Base-by-base conservation (phyloP, 2,329 filamentous ascomycete species). In the Aspergillus sp. region DNA sequence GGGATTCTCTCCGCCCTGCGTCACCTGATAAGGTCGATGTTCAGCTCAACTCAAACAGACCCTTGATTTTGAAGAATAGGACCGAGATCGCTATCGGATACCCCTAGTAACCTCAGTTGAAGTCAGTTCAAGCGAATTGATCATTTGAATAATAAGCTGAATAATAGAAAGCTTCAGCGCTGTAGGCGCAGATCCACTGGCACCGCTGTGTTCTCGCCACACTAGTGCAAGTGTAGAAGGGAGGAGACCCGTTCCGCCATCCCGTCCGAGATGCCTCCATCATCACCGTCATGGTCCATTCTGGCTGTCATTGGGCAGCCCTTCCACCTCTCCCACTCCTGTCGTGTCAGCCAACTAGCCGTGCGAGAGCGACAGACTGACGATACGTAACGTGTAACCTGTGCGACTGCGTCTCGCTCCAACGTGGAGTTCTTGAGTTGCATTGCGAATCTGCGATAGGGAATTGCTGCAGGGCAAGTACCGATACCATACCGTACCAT, bases 1-100 rank as follows among this genome's bases (percentile, higher is more conserved):
- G 66, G 66, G 64, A 67, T 33, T 15, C 64, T 64, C 64, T 62
- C 60, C 55, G 56, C 17, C 44, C 23, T 47, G 50, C 39, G 39
- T 52, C 40, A 43, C 25, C 15, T 50, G 23, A 50, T 40, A 31
- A 17, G 9, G 15, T 14, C 19, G 11, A 49, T 12, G 47, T 11
- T 21, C 27, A 31, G 27, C 27, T 7, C 35, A 37, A 6, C 12
- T n/a, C 35, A n/a, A n/a, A n/a, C 35, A 5, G 35, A 14, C 5
- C 14, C 4, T 35, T 37, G 35, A 7, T n/a, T n/a, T 37, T 37
- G 35, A 37, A 37, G 9, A n/a, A 37, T 37, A 37, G 27, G 9
- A n/a, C n/a, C 15, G 35, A 37, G 15, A n/a, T 37, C 14, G 35
- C 14, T 37, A 15, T 6, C 12, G 35, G 35, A 14, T n/a, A 7